Evolutionary conservation across 306 rosid species (phyloP).

Genomic region (Lathyrus aphaca): DNA sequence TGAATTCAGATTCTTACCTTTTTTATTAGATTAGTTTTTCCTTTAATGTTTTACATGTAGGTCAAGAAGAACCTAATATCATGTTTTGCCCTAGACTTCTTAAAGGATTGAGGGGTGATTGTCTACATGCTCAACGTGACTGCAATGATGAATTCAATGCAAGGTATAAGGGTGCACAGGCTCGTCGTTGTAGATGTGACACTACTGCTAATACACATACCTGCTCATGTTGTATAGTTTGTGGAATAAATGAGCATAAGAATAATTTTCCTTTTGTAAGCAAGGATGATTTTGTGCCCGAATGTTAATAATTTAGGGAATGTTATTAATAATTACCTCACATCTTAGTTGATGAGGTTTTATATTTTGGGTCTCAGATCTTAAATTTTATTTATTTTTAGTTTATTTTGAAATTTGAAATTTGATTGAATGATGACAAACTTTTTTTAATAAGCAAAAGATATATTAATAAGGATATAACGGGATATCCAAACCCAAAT

Average conservation of each 20-base stretch:
- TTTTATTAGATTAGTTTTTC: not conserved
- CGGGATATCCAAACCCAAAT: too few species aligned
- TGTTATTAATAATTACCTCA: not conserved
- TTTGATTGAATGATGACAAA: not conserved
- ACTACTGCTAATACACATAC: not conserved
- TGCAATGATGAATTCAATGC: not conserved
- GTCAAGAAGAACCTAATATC: not conserved
- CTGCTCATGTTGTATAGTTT: not conserved
- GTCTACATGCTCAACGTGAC: not conserved
- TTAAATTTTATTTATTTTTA: not conserved
- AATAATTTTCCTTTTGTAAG: not conserved
- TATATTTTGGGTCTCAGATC: not conserved
- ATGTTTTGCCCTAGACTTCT: not conserved
- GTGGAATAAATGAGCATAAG: not conserved
- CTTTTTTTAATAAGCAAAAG: too few species aligned
- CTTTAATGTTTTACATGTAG: not conserved
- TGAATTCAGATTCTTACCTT: too few species aligned
- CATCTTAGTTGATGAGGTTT: not conserved
- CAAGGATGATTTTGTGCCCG: too few species aligned
- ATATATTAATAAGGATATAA: too few species aligned
- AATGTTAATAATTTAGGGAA: too few species aligned
- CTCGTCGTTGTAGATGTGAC: not conserved
- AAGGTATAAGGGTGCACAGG: not conserved
- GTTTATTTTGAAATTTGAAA: not conserved
- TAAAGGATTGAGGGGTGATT: not conserved